Evolutionary conservation across 2,329 filamentous ascomycete species (phyloP).

Genomic region (Coniochaeta sp.): DNA sequence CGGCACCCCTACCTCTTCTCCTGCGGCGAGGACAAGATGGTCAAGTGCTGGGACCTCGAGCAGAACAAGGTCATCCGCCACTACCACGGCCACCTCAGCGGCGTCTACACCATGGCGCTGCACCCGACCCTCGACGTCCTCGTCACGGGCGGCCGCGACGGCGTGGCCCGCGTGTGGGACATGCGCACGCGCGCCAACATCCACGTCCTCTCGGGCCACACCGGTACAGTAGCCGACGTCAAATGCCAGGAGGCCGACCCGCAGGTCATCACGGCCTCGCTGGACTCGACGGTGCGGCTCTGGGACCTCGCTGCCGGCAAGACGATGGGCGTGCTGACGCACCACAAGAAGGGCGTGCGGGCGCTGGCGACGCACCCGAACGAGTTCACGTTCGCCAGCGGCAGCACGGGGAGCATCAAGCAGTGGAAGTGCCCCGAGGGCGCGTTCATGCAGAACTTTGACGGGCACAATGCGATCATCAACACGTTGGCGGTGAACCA

Average conservation of each 20-base stretch:
- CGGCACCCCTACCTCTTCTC: conserved; percentile 96
- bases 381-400: conserved; percentile 94
- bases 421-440: conserved; percentile 99
- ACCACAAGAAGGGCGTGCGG: conserved; percentile 96
- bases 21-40: conserved; percentile 98
- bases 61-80: conserved; percentile 99
- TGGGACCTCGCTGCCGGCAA: conserved; percentile 97
- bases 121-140: conserved; percentile 93
- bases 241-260: conserved; percentile 95
- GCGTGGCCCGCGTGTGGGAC: conserved; percentile 93
- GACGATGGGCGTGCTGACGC: conserved; percentile 89
- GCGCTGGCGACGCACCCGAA: conserved; percentile 77
- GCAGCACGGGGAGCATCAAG: conserved; percentile 90
- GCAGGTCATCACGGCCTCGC: conserved; percentile 87
- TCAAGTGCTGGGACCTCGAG: conserved; percentile 99
- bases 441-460: conserved; percentile 98
- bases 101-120: conserved; percentile 88
- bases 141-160: conserved; percentile 90
- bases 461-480: conserved; percentile 93
- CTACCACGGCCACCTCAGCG: conserved; percentile 94
- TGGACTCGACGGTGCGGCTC: conserved; percentile 83
- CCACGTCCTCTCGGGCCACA: conserved; percentile 87
- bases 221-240: conserved; percentile 80
- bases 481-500: conserved; percentile 91
- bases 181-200: conserved; percentile 96